Evolutionary conservation across 768 basidiomycete genomes (phyloP).

Genomic region (Gymnopilus junonius): DNA sequence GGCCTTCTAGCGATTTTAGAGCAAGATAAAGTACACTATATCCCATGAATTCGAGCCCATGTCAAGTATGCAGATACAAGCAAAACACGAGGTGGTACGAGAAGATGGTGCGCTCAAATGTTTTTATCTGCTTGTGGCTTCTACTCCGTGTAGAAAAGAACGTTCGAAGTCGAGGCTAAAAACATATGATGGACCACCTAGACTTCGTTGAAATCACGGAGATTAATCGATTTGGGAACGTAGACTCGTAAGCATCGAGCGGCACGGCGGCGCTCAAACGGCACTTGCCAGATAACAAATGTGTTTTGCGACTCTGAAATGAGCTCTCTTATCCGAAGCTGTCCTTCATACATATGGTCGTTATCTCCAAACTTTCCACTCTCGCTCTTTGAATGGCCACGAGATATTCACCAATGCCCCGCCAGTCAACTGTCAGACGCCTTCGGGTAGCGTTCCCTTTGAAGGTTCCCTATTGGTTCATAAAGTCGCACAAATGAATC

Average conservation of each 20-base stretch:
- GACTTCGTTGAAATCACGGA: not conserved
- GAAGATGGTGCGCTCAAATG: not conserved
- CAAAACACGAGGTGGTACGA: not conserved
- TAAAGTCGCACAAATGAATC: constrained; percentile 14
- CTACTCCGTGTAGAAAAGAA: not conserved
- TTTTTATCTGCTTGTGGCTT: not conserved
- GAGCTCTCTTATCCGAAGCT: not conserved
- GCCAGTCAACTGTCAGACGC: not conserved
- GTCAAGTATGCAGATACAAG: not conserved
- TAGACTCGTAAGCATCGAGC: not conserved
- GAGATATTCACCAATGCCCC: not conserved
- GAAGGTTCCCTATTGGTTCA: constrained; percentile 16
- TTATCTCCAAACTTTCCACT: not conserved
- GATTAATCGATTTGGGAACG: not conserved
- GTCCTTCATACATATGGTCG: not conserved
- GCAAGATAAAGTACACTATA: not conserved
- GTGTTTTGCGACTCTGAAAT: not conserved
- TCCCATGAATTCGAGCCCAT: not conserved
- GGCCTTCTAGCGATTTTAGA: not conserved
- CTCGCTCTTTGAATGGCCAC: not conserved
- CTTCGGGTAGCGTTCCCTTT: constrained; percentile 11
- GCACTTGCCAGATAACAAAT: not conserved
- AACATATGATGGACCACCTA: not conserved
- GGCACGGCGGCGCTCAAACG: not conserved
- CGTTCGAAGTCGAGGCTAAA: not conserved